Base-by-base conservation (phyloP, 176 grass and related monocot genomes). In the Ampelocalamus luodianensis region DNA sequence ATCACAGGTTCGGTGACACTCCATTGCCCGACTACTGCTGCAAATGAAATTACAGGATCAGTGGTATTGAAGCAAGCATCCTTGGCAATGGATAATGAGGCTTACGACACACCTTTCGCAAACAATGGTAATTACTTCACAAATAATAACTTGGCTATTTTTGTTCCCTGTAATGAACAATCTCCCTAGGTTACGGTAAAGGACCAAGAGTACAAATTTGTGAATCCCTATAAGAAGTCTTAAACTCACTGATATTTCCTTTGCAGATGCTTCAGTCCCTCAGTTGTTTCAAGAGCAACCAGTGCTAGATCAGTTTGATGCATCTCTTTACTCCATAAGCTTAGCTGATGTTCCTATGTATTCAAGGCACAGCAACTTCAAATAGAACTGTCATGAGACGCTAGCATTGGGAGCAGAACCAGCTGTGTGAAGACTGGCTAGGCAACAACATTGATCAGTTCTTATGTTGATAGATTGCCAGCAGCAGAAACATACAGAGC, bases 21-120 rank as follows among this genome's bases (percentile, higher is more conserved):
- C 74, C 36, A 44, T 65, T 79, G 66, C 45, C 73, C 72, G 0
- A 29, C 20, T 6, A 62, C 71, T 1, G 3, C 24, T 16, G 32
- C 66, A 13, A 83, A 88, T 65, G 74, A 72, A 34, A 45, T 71
- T 65, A n/a, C 86, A 62, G 79, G 79, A 68, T 76, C 85, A 46
- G 26, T 76, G 13, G 40, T 39, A 74, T 34, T 87, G 27, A 37
- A 53, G 11, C 79, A 70, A 83, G 56, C 72, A 72, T 72, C 55
- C 26, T 27, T 78, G 23, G 44, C 17, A 64, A 63, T 55, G 37
- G 74, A 43, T 40, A n/a, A 64, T 64, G 74, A 40, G 15, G 74
- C 22, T 54, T 78, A 60, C 42, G 27, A 55, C 34, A 83, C 78
- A 42, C 51, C 20, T 82, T 69, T 82, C 17, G 16, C 16, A 42